Base-by-base conservation (phyloP, 768 basidiomycete genomes). In the Auricularia cornea region DNA sequence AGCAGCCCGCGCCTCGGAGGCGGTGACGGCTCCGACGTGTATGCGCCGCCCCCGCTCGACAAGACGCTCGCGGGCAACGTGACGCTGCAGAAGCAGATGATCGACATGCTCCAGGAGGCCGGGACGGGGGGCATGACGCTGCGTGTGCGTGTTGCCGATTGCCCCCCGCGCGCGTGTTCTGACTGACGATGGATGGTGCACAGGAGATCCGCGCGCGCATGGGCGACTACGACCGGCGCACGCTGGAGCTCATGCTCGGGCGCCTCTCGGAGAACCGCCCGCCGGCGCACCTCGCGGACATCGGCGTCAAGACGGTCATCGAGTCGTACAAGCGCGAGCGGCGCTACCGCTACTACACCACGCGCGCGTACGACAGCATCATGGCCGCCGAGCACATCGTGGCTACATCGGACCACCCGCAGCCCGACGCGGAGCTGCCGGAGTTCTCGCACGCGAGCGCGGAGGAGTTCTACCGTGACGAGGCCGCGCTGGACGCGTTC, bases 321-420 rank as follows among this genome's bases (percentile, higher is more conserved):
- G 95, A 97, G 74, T 91, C 85, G 1, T 80, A 81, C 66, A 92
- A 92, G 3, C 85, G 93, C 38, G 92, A 98, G 75, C 87, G 93
- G 31, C 88, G 92, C 28, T 85, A 92, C 71, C 82, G 92, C 66
- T 92, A 92, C 70, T 94, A 85, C 76, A 90, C 91, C 0, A 72
- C 88, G 52, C 80, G 82, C 2, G 83, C 86, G 32, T 96, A 90
- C 73, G 81, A 78, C 32, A 72, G 77, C 32, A 57, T 28, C 16
- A 3, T 26, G 2, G 28, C 23, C 28, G 10, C 10, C 26, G 54
- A 57, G 54, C 12, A 31, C 26, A 26, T 57, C 54, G 12, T 8
- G 16, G 10, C 28, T 3, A 20, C 23, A 11, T 20, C 28, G 54
- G 23, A 16, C 54, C 8, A 57, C 28, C 8, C 8, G 12, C 10